These are phyloP conservation scores for Aspergillus haitiensis DNA, from an alignment of 495 filamentous ascomycete genomes.

Conservation along the genomic window DNA sequence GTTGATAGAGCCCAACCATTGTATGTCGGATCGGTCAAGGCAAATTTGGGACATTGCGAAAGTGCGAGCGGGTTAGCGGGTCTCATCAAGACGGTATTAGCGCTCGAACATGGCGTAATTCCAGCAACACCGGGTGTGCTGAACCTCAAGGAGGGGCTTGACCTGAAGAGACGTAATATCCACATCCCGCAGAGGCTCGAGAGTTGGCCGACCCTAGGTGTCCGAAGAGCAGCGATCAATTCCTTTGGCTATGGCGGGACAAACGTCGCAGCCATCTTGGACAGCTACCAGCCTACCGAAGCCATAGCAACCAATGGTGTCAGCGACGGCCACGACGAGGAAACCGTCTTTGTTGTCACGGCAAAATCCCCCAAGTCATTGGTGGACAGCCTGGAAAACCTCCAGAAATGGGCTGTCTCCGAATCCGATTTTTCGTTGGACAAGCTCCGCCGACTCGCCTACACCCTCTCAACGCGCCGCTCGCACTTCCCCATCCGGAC, in stretches of 20 bases:
- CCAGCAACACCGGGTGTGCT: neutral
- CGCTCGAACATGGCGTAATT: neutral
- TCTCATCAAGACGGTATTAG: neutral
- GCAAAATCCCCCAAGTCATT: too few species aligned
- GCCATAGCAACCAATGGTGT: neutral
- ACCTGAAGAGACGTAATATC: neutral
- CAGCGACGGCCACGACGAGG: too few species aligned
- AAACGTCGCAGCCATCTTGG: neutral
- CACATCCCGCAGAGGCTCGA: neutral
- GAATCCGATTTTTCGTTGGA: neutral
- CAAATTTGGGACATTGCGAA: neutral
- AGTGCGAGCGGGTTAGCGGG: neutral
- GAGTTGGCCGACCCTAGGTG: neutral
- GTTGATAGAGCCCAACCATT: neutral
- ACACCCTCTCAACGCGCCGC: conserved; percentile 3
- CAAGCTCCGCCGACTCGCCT: conserved; percentile 5
- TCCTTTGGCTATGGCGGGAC: neutral
- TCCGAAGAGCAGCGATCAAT: neutral
- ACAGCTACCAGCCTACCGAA: neutral
- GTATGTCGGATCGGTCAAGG: neutral
- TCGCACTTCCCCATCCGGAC: neutral
- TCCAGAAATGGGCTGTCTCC: neutral
- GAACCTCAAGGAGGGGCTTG: neutral
- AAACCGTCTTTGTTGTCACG: too few species aligned
- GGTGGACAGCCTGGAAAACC: neutral